Base-by-base conservation (phyloP, 805 yeast genomes). In the Candida sonorensis region DNA sequence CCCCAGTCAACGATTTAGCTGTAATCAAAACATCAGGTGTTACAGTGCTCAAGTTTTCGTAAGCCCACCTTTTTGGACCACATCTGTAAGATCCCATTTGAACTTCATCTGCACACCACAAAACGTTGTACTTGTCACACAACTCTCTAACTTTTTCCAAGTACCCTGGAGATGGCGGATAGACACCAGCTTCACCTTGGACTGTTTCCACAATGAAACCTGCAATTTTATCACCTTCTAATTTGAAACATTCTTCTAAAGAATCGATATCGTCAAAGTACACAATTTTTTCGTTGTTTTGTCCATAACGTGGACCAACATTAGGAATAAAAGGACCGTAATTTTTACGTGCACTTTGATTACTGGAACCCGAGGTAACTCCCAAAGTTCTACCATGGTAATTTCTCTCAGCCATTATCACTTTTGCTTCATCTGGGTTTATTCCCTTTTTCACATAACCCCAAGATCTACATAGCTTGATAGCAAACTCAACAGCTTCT, bases 111-210 rank as follows among this genome's bases (percentile, higher is more conserved):
- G 61, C 50, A 18, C 57, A 51, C 44, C 61, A 47, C 11, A 59
- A 40, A 16, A 57, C 42, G 10, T 46, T 46, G 34, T 55, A 57
- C 29, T 48, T 35, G 28, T 48, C 48, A 36, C 65, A 61, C 3
- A 60, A 40, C 26, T 50, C 50, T 27, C 58, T 46, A 10, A 57
- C 59, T 27, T 49, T 48, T 23, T 53, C 55, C 15, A 55, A 34
- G 29, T 45, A 61, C 4, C 53, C 56, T 10, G 57, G 56, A 27
- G 51, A 50, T 17, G 61, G 61, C n/a, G 58, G 46, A 24, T 49
- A 35, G 42, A 62, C 50, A 7, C 65, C 67, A 12, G 61, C 64
- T 21, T 64, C 67, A 15, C 67, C 66, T 43, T 62, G 67, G 20
- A 62, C 52, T 6, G 62, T 57, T 38, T 62, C 66, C 30, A 61